phyloP scores from a whole-genome alignment of 2,329 filamentous ascomycete genomes.

The Geoglossum cookeanum region DNA sequence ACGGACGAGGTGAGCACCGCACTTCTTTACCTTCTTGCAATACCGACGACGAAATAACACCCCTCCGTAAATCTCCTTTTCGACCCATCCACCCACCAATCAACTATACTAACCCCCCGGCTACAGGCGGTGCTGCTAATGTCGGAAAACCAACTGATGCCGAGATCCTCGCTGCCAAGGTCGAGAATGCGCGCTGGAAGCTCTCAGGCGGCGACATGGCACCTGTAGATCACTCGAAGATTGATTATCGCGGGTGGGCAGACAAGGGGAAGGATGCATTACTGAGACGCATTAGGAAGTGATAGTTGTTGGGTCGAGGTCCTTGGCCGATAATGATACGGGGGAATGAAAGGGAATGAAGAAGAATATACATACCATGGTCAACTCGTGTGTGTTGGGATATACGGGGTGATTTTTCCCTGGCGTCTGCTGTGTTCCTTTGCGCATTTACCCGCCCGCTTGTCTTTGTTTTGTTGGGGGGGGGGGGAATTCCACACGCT shows the following conservation, averaged over 20 bases:
- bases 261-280: slow-evolving; percentile 35
- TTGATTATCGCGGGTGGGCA: slow-evolving; percentile 23
- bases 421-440: too few species aligned
- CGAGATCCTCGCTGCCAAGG: slow-evolving; percentile 15
- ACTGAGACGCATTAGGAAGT: slow-evolving; percentile 9
- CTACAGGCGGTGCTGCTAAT: slow-evolving; percentile 13
- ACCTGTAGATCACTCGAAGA: slow-evolving; percentile 11
- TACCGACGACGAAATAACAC: not conserved
- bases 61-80: too few species aligned
- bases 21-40: not conserved
- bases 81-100: too few species aligned
- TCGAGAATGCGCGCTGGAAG: slow-evolving; percentile 12
- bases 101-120: not conserved
- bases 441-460: too few species aligned
- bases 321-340: too few species aligned
- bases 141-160: slow-evolving; percentile 12
- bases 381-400: too few species aligned
- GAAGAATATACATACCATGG: too few species aligned
- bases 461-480: too few species aligned
- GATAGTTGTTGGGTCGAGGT: not conserved
- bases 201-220: slow-evolving; percentile 10
- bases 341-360: too few species aligned
- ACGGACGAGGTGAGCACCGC: not conserved
- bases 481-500: too few species aligned
- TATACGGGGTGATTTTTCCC: too few species aligned